These are phyloP conservation scores for Albophoma yamanashiensis DNA, from an alignment of 2,329 filamentous ascomycete species.

Conservation along the genomic window DNA sequence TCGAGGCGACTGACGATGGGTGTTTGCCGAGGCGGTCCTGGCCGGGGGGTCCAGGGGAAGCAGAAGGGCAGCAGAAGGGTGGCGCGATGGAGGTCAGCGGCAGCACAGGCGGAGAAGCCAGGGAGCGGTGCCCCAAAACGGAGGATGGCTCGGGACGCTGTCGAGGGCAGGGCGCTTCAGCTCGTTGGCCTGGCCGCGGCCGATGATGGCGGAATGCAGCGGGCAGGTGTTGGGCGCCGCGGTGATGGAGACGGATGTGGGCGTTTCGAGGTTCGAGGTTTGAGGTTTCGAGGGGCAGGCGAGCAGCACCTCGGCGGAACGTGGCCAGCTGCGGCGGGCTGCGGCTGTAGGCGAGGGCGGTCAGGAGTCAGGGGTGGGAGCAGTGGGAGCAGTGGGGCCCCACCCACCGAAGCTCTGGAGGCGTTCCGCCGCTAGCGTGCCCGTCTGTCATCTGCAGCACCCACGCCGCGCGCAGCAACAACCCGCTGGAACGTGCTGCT, in stretches of 20 bases:
- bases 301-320: background rate
- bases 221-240: background rate
- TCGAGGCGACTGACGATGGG: background rate
- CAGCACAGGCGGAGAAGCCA: background rate
- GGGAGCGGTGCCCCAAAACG: background rate
- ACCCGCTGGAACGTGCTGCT: background rate
- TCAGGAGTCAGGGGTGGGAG: background rate
- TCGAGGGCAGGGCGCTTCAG: background rate
- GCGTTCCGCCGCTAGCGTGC: background rate
- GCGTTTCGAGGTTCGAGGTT: background rate
- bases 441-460: background rate
- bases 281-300: background rate
- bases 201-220: background rate
- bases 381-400: no score
- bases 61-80: background rate
- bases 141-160: background rate
- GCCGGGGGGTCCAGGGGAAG: background rate
- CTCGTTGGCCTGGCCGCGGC: background rate
- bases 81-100: background rate
- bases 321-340: background rate
- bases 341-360: background rate
- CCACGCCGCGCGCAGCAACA: no score
- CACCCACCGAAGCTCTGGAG: background rate
- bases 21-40: background rate
- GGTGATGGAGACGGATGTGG: background rate